Evolutionary conservation across 1,284 basidiomycete genomes (phyloP).

Genomic region (Malassezia psittaci): DNA sequence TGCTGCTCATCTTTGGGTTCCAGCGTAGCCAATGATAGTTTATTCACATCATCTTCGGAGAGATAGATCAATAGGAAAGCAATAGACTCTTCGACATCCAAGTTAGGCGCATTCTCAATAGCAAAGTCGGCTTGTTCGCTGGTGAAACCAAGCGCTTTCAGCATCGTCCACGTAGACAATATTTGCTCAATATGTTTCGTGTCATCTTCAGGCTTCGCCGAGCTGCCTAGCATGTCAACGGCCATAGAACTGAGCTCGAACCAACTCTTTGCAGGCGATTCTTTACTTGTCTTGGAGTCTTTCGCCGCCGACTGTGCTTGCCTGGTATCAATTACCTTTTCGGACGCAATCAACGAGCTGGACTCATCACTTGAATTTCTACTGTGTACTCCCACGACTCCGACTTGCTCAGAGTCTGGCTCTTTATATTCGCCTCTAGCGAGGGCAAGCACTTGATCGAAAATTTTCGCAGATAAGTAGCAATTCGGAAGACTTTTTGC

Average conservation of each 20-base stretch:
- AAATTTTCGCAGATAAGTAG: background rate
- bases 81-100: constrained; percentile 79
- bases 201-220: constrained; percentile 1
- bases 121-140: constrained; percentile 63
- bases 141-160: constrained; percentile 73
- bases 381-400: background rate
- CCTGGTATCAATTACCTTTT: too few species aligned
- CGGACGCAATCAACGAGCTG: too few species aligned
- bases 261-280: background rate
- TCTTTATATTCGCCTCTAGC: background rate
- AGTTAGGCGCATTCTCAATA: constrained; percentile 55
- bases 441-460: background rate
- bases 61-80: constrained; percentile 44
- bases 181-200: constrained; percentile 55
- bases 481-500: constrained; percentile 56
- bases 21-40: background rate
- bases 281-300: background rate
- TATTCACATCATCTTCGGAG: background rate
- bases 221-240: background rate
- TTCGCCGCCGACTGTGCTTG: too few species aligned
- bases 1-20: background rate
- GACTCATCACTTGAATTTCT: background rate
- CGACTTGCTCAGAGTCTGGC: background rate
- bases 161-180: constrained; percentile 67
- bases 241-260: background rate